Base-by-base conservation (phyloP, 2,329 filamentous ascomycete species). In the Pseudogymnoascus sp. region DNA sequence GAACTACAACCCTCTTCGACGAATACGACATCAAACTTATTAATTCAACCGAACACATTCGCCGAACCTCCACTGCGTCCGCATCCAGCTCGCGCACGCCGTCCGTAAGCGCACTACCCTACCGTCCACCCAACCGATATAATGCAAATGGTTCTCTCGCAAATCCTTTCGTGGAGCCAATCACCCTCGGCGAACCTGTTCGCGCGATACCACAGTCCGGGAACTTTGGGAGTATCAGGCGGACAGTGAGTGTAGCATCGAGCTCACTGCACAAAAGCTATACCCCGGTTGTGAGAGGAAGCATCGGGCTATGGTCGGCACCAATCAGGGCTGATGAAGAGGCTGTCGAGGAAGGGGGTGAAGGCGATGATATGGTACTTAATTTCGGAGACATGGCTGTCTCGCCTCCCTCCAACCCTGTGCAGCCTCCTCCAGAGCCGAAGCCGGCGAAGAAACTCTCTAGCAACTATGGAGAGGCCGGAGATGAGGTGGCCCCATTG, bases 11-110 rank as follows among this genome's bases (percentile, higher is more conserved):
- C 0, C 77, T 87, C 4, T 79, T 85, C 59, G 79, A 88, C 16
- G 79, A 85, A 62, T 93, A 91, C 72, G 89, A 93, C 64, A 84
- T 93, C 68, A 86, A 85, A 66, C 75, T 93, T 12, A 82, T 89
- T n/a, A 89, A 89, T 31, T 91, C 85, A 62, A 88, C 86, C 0
- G 89, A 93, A 33, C 90, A 95, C 70, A 76, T 93, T 2, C 82
- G 85, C 5, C 77, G 81, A 1, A 66, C 72, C 3, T 70, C 72
- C 0, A 71, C 75, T 0, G 71, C 76, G 1, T 73, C 77, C 0
- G 69, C 73, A 7, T 68, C 71, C 70, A 65, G 74, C 74, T 78
- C 65, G 70, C 73, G 66, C 69, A 73, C 60, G 66, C 70, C 63
- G 69, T 40, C 33, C 26, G 33, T 60, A 3, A 60, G 26, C n/a